Base-by-base conservation (phyloP, 371 early-diverging fungal species). In the Nematocida sp. region DNA sequence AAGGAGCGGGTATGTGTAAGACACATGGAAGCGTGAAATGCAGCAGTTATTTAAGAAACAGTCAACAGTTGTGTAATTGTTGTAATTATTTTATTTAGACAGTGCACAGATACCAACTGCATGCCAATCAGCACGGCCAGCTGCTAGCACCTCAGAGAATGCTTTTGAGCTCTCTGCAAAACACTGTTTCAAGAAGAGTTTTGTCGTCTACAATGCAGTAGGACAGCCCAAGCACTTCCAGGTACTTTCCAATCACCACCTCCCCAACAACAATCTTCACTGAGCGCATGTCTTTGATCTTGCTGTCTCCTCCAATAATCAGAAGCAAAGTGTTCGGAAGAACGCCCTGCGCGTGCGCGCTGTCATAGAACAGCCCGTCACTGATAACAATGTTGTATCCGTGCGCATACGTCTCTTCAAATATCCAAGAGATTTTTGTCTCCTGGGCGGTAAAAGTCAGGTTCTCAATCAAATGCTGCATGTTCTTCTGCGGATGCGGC, bases 281-380 rank as follows among this genome's bases (percentile, higher is more conserved):
- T n/a, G 74, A 56, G 49, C 74, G 38, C 74, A 70, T 70, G 27
- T 70, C 74, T 41, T 57, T 70, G 11, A 70, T 70, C 31, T 57
- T 70, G 4, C 15, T 32, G 17, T 48, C 62, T 13, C 50, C 48
- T 1, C 58, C 74, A 38, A 70, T 50, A 19, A 67, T 45, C 7
- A 70, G 63, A 41, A 70, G 37, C 7, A 70, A 56, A 34, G 60
- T 70, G 36, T 70, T 70, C 2, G 74, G 46, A 23, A 70, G 51
- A 15, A 43, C 37, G 21, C 62, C 62, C 27, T 2, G 34, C 2
- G 74, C 25, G 8, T 57, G 32, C 1, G 51, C 7, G 32, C 74
- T 41, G 50, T 70, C 74, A 34, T 70, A 70, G 58, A 70, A 70
- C 13, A 70, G 74, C 0, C 74, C 74, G 38, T 70, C 74, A 27